Evolutionary conservation across 1,284 basidiomycete genomes (phyloP), one percentile per base, ranked within the genome.

Genomic region (Pascua guehoae): DNA sequence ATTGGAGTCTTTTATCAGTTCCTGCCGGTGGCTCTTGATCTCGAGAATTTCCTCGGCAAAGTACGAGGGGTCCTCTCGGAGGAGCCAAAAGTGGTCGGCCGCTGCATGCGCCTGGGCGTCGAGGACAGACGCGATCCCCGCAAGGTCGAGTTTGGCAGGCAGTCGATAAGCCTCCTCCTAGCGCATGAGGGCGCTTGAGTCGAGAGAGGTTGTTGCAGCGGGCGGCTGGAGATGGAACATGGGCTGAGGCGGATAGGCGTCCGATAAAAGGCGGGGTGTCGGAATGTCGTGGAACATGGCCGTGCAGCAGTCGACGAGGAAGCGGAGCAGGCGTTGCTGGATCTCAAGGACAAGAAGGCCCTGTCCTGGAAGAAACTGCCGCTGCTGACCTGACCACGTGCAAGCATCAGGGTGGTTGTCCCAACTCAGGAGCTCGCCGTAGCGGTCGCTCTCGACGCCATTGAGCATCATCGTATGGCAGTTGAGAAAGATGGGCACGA

Each of bases 241-340:
- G 1, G 51, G 51, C 45, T 53, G 51, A 8, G 45, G 44, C 5
- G 51, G 51, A 18, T 41, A 53, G 7, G 37, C 44, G n/a, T 53
- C 51, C 4, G 24, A 37, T 8, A 53, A 40, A 15, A 53, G 36
- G 38, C 17, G 16, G 2, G 37, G 12, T 9, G 51, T 39, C 16
- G 51, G 44, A 8, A 53, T 46, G 38, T 53, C 51, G 39, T 53
- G 51, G 15, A 53, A 40, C 44, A 53, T 24, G 39, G 15, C 16
- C 16, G 41, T 40, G 44, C 51, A 53, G 51, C 51, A 53, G 38
- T 39, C n/a, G 12, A 53, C 51, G 38, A 53, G 38, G 45, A 53
- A 53, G 39, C 2, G 8, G 1, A 53, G 40, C 4, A 53, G 12
- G 15, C 51, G 51, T 18, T 53, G 44, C 17, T 53, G 51, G 37